Conservation (phyloP, 73 alveolate genomes). For the Paraurostyla sp. region DNA sequence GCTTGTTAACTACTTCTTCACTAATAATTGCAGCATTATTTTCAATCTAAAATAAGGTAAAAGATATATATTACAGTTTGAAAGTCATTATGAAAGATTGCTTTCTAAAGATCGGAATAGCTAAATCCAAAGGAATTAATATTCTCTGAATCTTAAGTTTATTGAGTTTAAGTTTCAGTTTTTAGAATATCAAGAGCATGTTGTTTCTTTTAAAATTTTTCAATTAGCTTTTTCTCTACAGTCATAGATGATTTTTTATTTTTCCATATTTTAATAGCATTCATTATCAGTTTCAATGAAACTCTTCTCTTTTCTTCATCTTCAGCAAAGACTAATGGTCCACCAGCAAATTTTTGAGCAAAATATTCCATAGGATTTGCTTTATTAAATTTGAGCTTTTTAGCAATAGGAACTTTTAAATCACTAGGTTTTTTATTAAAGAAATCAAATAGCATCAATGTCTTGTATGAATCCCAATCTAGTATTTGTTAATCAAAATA, state of each 20-base stretch:
- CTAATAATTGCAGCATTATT: background rate
- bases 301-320: background rate
- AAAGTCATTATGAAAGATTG: background rate
- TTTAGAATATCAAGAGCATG: too few species aligned
- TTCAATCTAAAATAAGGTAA: background rate
- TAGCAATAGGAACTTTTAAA: background rate
- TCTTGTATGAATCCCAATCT: constrained; percentile 47
- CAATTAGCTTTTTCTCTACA: background rate
- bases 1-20: constrained; percentile 20
- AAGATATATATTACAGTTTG: background rate
- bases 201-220: background rate
- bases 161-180: background rate
- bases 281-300: constrained; percentile 23
- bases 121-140: background rate
- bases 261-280: constrained; percentile 32
- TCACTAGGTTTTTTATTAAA: constrained; percentile 27
- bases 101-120: constrained; percentile 16
- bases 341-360: constrained; percentile 35
- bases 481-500: background rate
- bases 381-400: background rate
- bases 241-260: background rate
- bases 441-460: constrained; percentile 19
- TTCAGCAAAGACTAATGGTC: background rate
- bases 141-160: background rate
- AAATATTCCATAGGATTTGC: constrained; percentile 35